Evolutionary conservation across 352 stramenopile species (phyloP), one percentile per base, ranked within the genome.

Genomic region (Thalassiosira sp.): DNA sequence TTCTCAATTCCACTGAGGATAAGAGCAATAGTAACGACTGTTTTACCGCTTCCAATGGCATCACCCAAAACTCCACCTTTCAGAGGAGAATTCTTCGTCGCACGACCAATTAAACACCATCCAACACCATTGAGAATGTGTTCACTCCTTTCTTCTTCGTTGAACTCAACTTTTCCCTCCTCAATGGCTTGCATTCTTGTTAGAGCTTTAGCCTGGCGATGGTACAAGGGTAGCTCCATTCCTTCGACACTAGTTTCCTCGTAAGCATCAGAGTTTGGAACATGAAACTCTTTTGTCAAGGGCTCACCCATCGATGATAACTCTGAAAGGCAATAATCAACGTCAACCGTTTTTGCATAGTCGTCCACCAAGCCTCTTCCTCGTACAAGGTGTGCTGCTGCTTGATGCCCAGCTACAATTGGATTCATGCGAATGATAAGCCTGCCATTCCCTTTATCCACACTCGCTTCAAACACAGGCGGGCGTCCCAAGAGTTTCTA

Each of bases 21-120:
- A 37, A 80, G 49, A 58, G 66, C 75, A 57, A 83, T 83, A 7
- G 68, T 80, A 8, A 83, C 66, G 11, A 83, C 68, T 20, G 75
- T 83, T 53, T 83, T 83, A n/a, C 75, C 75, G 42, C 54, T 71
- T 59, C 75, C 75, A 60, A 86, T 86, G 13, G 79, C 79, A 72
- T 86, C 79, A 49, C 68, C 79, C 20, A 86, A 43, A n/a, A 86
- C 79, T 51, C 79, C 79, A 58, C 79, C 79, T 25, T 73, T 79
- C 15, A 86, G 61, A 16, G 73, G 73, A 31, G 73, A 74, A 31
- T 40, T 77, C 27, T 72, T 73, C 3, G 51, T 70, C 13, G 79
- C 79, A 58, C 63, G 71, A 33, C 59, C 76, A 75, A 81, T 78
- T 1, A 86, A 57, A 59, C 73, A 81, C 68, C 69, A 84, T 31